Conservation (phyloP, 352 stramenopile species). For the Albugo laibachii region DNA sequence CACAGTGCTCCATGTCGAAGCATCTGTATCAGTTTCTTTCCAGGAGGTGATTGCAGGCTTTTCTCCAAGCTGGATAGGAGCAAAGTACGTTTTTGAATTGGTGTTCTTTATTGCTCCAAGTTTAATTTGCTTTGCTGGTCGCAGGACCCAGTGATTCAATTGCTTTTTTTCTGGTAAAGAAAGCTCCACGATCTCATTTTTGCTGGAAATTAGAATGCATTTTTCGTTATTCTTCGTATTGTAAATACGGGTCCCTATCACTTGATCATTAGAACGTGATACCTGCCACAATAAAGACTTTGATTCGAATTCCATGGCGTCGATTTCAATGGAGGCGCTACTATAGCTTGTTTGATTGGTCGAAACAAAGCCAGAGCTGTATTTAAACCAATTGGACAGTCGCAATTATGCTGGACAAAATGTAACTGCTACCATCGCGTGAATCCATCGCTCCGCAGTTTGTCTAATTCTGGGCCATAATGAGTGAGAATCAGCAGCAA, state of each 20-base stretch:
- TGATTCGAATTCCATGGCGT: slow-evolving; percentile 45
- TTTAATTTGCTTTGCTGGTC: no score
- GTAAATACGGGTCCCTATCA: slow-evolving; percentile 21
- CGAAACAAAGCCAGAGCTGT: no score
- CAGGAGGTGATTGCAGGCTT: slow-evolving; percentile 28
- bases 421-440: no score
- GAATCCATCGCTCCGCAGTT: no score
- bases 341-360: no score
- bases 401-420: no score
- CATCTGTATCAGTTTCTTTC: slow-evolving; percentile 38
- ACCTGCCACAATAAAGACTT: slow-evolving; percentile 32
- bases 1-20: slow-evolving; percentile 31
- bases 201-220: slow-evolving; percentile 38
- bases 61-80: no score
- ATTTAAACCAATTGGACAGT: no score
- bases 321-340: no score
- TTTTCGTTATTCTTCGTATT: slow-evolving; percentile 27
- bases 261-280: slow-evolving; percentile 22
- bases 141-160: no score
- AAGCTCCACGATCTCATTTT: slow-evolving; percentile 45
- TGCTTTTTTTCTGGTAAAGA: slow-evolving; percentile 1
- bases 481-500: background rate
- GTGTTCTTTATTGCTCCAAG: no score
- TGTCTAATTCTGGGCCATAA: background rate
- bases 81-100: no score